Evolutionary conservation across 441 rosid genomes (phyloP).

Genomic region (Lepidium campestre): DNA sequence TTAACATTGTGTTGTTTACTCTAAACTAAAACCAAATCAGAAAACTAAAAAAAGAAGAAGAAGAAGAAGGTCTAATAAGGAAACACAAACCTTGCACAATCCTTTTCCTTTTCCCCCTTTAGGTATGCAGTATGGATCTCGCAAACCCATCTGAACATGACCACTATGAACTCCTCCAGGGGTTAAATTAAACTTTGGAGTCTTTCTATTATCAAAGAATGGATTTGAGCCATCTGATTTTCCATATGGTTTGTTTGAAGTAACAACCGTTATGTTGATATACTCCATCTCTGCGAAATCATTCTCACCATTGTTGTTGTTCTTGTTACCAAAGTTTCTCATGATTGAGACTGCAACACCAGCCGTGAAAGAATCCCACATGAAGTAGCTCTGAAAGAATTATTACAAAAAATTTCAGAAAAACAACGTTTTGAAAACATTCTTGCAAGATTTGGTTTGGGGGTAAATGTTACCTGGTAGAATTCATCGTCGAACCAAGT

Average conservation of each 20-base stretch:
- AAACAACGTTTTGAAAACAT: not conserved
- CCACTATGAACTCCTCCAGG: constrained; percentile 75
- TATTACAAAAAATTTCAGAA: not conserved
- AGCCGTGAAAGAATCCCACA: constrained; percentile 87
- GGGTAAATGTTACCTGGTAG: constrained; percentile 36
- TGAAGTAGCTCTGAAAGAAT: constrained; percentile 57
- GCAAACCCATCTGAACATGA: constrained; percentile 67
- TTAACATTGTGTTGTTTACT: not conserved
- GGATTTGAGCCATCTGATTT: constrained; percentile 72
- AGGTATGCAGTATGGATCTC: constrained; percentile 57
- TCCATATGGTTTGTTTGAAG: constrained; percentile 78
- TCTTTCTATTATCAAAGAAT: constrained; percentile 43
- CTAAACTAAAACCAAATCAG: not conserved
- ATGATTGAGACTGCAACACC: constrained; percentile 76
- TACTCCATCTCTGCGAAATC: constrained; percentile 85
- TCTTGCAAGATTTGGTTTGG: not conserved
- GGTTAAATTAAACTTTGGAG: constrained; percentile 52
- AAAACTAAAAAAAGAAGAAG: not conserved
- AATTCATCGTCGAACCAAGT: constrained; percentile 61
- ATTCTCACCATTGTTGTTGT: constrained; percentile 38
- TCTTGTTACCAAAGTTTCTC: constrained; percentile 31
- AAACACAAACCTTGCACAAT: constrained; percentile 59
- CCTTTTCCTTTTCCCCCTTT: constrained; percentile 58
- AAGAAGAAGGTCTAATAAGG: not conserved
- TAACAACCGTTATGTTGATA: constrained; percentile 73